Evolutionary conservation across 1,284 basidiomycete species (phyloP), one percentile per base, ranked within the genome.

Genomic region (Moniliella sp.): DNA sequence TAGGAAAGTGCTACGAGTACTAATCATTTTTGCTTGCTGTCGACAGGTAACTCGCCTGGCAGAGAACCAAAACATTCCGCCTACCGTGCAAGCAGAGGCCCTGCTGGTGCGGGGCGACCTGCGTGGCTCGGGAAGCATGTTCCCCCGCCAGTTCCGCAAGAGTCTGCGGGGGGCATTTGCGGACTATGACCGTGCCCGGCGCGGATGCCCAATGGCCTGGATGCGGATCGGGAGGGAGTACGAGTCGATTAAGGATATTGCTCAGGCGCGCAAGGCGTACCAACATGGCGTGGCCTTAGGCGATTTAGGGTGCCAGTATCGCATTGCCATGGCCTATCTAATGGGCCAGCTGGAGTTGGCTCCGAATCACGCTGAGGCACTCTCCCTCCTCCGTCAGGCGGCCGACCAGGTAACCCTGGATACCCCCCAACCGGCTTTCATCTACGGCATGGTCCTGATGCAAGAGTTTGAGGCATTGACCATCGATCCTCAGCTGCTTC

Each of bases 151-250:
- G 50, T 43, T 59, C 48, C 42, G 48, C 38, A 71, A 70, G 40
- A 79, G 79, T 49, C 74, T 76, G 3, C 69, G 78, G 11, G 60
- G 69, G 3, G 82, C 84, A 1, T 93, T 93, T 63, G 69, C 78
- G 27, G 81, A 84, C 56, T 88, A 81, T 52, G 56, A 59, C 34
- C 44, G 46, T n/a, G 55, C 56, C 2, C 54, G 51, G 1, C 39
- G 56, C 7, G 56, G 56, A 3, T 53, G 37, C 34, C 43, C 56
- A 5, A 38, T 52, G 9, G 48, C 48, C 0, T 93, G 84, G 84
- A 91, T 83, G 63, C 69, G 75, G 28, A 70, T 91, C 2, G 84
- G 81, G 0, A 66, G 76, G 16, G 84, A 91, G 47, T 91, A 91
- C 56, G 86, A 93, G 64, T 73, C 72, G 33, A 81, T 86, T 39